Evolutionary conservation across 176 grass and related monocot species (phyloP).

Genomic region (Zea luxurians): DNA sequence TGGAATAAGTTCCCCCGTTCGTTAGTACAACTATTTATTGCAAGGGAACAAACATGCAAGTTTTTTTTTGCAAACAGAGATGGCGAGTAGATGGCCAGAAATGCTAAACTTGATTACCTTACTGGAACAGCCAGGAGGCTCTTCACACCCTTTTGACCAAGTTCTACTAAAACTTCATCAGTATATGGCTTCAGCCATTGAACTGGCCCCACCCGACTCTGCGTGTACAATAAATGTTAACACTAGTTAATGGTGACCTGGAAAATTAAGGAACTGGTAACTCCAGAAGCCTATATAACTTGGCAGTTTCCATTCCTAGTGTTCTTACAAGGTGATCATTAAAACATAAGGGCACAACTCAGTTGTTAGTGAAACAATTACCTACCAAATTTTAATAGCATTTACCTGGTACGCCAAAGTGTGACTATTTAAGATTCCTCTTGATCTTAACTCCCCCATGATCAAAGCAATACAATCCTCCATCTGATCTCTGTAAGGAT

Average conservation of each 20-base stretch:
- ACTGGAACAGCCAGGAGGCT: conserved; percentile 93
- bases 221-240: conserved; percentile 39
- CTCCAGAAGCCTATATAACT: not conserved
- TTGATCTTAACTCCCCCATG: conserved; percentile 80
- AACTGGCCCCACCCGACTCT: conserved; percentile 95
- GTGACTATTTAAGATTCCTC: conserved; percentile 76
- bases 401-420: conserved; percentile 92
- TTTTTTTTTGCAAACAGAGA: too few species aligned
- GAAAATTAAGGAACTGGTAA: not conserved
- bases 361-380: conserved; percentile 13
- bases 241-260: not conserved
- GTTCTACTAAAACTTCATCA: conserved; percentile 83
- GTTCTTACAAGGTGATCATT: conserved; percentile 15
- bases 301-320: not conserved
- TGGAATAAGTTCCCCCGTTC: too few species aligned
- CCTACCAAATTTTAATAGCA: not conserved
- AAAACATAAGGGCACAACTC: not conserved
- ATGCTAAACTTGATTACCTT: conserved; percentile 57
- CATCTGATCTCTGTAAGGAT: conserved; percentile 99
- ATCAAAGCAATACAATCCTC: conserved; percentile 94
- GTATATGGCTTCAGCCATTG: conserved; percentile 99
- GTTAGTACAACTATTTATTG: too few species aligned
- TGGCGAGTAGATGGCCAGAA: not conserved
- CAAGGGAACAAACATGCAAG: too few species aligned
- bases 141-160: conserved; percentile 87